Conservation (phyloP, 2,329 filamentous ascomycete species). For the Akanthomyces uredinophilus region DNA sequence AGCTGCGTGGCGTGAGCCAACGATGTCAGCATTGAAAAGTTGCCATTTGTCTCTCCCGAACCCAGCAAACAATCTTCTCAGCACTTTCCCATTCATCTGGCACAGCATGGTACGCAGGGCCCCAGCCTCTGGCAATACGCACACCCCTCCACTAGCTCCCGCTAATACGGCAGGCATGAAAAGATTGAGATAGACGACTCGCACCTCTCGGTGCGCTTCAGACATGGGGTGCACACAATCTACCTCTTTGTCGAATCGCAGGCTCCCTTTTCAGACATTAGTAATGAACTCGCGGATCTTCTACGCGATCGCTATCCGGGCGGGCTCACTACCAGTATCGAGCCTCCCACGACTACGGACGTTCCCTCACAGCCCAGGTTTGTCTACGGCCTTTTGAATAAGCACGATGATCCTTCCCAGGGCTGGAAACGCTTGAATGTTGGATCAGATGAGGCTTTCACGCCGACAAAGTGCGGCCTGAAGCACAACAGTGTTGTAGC, state of each 20-base stretch:
- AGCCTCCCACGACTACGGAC: conserved; percentile 29
- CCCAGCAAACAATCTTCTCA: neutral
- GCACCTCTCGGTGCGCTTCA: conserved; percentile 65
- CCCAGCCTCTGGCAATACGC: neutral
- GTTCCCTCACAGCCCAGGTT: conserved; percentile 39
- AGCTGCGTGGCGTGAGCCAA: neutral
- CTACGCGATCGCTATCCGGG: conserved; percentile 53
- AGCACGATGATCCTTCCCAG: conserved; percentile 38
- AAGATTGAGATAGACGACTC: conserved; percentile 36
- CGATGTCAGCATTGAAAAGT: neutral
- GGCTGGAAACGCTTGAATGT: conserved; percentile 47
- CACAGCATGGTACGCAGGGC: conserved; percentile 4
- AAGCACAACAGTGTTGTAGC: conserved; percentile 45
- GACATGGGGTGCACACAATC: conserved; percentile 66
- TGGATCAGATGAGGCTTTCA: conserved; percentile 31
- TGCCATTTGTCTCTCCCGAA: neutral
- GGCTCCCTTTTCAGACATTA: conserved; percentile 52
- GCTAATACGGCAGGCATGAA: conserved; percentile 1
- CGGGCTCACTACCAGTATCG: conserved; percentile 40
- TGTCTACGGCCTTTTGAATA: conserved; percentile 42
- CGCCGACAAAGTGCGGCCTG: conserved; percentile 37
- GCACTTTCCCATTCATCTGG: neutral
- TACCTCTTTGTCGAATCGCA: conserved; percentile 60
- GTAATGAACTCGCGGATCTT: conserved; percentile 52
- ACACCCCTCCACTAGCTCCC: conserved; percentile 3